Evolutionary conservation across 495 filamentous ascomycete genomes (phyloP).

Genomic region (Aspergillus baeticus): DNA sequence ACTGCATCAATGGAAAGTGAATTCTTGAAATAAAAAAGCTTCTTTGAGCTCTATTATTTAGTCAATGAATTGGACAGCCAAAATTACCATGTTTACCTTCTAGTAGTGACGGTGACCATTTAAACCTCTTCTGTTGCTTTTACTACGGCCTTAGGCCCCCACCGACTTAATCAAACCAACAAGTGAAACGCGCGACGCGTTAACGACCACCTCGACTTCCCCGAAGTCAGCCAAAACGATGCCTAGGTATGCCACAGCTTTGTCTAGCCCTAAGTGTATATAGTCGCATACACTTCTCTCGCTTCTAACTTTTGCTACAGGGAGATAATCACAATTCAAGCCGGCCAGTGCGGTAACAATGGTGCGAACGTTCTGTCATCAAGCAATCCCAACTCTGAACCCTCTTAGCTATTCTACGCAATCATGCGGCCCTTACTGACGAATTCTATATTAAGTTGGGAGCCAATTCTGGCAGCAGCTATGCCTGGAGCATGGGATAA

Average conservation of each 20-base stretch:
- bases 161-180: conserved; percentile 6
- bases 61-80: no score
- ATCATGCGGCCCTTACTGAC: background rate
- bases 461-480: conserved; percentile 97
- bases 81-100: no score
- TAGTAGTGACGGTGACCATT: no score
- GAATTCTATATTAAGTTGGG: conserved; percentile 57
- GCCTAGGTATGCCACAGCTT: conserved; percentile 37
- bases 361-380: conserved; percentile 54
- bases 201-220: conserved; percentile 25
- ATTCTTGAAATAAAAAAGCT: no score
- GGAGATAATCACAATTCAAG: conserved; percentile 99
- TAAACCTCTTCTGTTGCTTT: no score
- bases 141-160: conserved; percentile 31
- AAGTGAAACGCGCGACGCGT: conserved; percentile 43
- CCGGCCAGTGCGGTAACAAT: conserved; percentile 99
- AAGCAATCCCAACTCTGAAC: background rate
- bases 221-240: conserved; percentile 33
- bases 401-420: background rate
- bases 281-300: background rate
- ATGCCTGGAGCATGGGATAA: conserved; percentile 97
- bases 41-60: no score
- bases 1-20: no score
- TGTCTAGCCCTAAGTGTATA: background rate
- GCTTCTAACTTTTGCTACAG: conserved; percentile 43